Evolutionary conservation across 2,329 filamentous ascomycete species (phyloP), one percentile per base, ranked within the genome.

Genomic region (Aspergillus nomiae): DNA sequence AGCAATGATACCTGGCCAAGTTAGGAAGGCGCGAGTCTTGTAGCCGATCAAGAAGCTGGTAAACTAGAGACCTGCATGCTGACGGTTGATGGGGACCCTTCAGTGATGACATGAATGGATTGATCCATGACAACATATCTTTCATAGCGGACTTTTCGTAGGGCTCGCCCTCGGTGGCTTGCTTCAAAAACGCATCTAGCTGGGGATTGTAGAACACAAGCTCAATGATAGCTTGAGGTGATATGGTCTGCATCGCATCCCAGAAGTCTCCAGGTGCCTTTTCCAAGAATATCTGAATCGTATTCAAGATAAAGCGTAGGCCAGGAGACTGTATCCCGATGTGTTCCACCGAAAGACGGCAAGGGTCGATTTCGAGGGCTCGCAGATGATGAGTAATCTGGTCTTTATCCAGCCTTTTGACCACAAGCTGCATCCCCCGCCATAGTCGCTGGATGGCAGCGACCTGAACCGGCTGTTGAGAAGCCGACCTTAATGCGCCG

Each of bases 231-330:
- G 90, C 88, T 48, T 89, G 89, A 3, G 92, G 90, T 0, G 91
- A 90, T 57, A 94, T 92, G 34, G 92, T 87, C 57, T 91, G 89
- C 79, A 96, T 90, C 1, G 92, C 90, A 70, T 92, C 90, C 94
- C 94, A 97, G 70, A 97, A 95, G 51, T 91, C 90, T 60, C 86
- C 86, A 0, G 92, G 86, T 0, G 92, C 90, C 70, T 91, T 93
- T 67, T 89, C 86, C 58, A 97, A 82, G 19, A 97, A 84, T 14
- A 82, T 83, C 51, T 86, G 87, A 64, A 97, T 85, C 1, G 89
- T 88, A 61, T 88, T 87, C 53, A 96, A 83, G 19, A 95, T 82
- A 62, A 89, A 85, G 14, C 88, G 83, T 63, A 96, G 82, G 26
- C 91, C 86, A 2, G 82, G 68, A 84, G 85, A 70, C 84, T 84